phyloP scores from a whole-genome alignment of 371 early-diverging fungal species.

The Mucor circinelloides region DNA sequence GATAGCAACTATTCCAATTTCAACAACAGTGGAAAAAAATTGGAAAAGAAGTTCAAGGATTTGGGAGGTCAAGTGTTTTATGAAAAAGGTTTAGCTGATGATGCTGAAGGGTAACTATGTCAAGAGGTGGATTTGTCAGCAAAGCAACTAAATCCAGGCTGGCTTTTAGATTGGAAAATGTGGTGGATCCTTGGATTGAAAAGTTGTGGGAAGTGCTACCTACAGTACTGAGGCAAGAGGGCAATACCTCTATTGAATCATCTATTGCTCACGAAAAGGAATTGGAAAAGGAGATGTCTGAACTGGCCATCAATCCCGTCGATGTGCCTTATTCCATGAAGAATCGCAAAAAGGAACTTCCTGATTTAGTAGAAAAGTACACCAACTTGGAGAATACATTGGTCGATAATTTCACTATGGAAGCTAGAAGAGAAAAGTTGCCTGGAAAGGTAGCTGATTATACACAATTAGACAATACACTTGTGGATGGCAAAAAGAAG shows the following conservation, averaged over 20 bases:
- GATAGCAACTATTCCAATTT: slow-evolving; percentile 94
- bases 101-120: slow-evolving; percentile 77
- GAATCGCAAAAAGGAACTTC: slow-evolving; percentile 23
- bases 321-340: slow-evolving; percentile 28
- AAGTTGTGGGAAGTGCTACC: slow-evolving; percentile 80
- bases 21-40: slow-evolving; percentile 77
- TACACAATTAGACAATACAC: neutral
- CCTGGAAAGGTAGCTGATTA: slow-evolving; percentile 9
- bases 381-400: slow-evolving; percentile 28
- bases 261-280: slow-evolving; percentile 22
- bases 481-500: neutral
- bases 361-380: slow-evolving; percentile 28
- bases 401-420: slow-evolving; percentile 12
- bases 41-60: slow-evolving; percentile 76
- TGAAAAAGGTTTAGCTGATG: slow-evolving; percentile 83
- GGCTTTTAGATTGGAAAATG: slow-evolving; percentile 69
- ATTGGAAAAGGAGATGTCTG: slow-evolving; percentile 25
- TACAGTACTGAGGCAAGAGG: slow-evolving; percentile 32
- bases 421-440: neutral
- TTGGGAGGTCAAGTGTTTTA: slow-evolving; percentile 77
- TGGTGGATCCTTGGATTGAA: slow-evolving; percentile 92
- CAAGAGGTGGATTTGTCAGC: neutral
- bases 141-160: neutral
- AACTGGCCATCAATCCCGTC: slow-evolving; percentile 17
- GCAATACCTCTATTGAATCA: slow-evolving; percentile 9